Evolutionary conservation across 2,329 filamentous ascomycete species (phyloP).

Genomic region (Epichloe amarillans): DNA sequence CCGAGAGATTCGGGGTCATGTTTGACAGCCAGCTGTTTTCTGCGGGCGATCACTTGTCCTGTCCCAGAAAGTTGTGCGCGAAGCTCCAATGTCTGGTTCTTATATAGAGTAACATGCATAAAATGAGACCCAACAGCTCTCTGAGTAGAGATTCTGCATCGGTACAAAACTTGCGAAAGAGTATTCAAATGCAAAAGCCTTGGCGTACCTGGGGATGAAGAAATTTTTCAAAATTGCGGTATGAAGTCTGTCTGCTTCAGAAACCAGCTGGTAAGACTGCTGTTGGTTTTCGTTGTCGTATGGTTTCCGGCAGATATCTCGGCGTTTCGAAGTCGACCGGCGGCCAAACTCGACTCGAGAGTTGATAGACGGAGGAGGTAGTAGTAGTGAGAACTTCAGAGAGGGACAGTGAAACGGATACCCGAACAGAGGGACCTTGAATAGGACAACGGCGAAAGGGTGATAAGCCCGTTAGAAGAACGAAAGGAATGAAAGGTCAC

Average conservation of each 20-base stretch:
- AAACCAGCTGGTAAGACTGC: constrained; percentile 12
- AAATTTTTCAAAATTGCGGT: neutral
- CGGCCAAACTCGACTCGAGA: neutral
- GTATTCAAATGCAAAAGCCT: neutral
- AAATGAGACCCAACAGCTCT: no score
- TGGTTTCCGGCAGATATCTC: neutral
- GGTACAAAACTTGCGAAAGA: neutral
- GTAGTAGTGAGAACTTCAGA: neutral
- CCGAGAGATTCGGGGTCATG: neutral
- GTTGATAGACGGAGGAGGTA: neutral
- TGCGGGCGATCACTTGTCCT: no score
- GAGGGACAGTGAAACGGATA: neutral
- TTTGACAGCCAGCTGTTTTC: neutral
- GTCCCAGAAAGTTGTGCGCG: no score
- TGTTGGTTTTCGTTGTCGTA: neutral
- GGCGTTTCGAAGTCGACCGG: neutral
- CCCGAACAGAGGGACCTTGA: constrained; percentile 1
- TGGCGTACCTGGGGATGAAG: neutral
- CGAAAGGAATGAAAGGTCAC: neutral
- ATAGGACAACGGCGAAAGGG: neutral
- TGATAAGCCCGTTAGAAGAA: neutral
- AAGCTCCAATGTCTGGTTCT: no score
- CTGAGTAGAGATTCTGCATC: no score
- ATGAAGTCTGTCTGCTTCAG: constrained; percentile 9
- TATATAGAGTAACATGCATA: no score